Conservation (phyloP, 2,329 filamentous ascomycete genomes). For the Periconia digitata region DNA sequence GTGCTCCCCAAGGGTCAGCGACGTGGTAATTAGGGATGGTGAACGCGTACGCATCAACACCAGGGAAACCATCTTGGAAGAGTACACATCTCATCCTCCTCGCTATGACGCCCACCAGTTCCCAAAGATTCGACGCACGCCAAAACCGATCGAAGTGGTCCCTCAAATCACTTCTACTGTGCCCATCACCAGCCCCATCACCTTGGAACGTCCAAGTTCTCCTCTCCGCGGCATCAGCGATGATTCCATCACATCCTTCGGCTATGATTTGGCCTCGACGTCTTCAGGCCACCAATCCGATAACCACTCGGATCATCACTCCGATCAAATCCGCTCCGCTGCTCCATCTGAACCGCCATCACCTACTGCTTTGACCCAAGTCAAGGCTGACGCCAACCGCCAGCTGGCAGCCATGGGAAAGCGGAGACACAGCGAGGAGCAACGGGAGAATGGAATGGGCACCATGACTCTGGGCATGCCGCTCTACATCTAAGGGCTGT, state of each 20-base stretch:
- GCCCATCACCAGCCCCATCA: constrained; percentile 2
- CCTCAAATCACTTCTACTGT: constrained; percentile 3
- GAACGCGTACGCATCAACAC: constrained; percentile 49
- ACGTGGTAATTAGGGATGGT: constrained; percentile 48
- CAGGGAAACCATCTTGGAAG: constrained; percentile 45
- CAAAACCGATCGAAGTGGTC: constrained; percentile 7
- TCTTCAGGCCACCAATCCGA: constrained; percentile 22
- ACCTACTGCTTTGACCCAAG: constrained; percentile 22
- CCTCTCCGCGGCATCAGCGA: constrained; percentile 33
- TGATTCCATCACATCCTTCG: constrained; percentile 34
- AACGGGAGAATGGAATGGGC: constrained; percentile 19
- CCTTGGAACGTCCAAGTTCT: constrained; percentile 23
- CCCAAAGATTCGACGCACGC: constrained; percentile 21
- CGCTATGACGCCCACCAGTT: constrained; percentile 47
- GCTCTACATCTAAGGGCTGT: not conserved
- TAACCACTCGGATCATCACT: not conserved
- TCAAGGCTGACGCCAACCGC: constrained; percentile 26
- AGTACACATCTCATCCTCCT: constrained; percentile 48
- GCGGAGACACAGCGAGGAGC: constrained; percentile 21
- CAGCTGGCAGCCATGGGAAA: constrained; percentile 22
- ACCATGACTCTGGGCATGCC: constrained; percentile 19
- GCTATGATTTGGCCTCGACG: constrained; percentile 31
- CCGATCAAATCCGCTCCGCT: constrained; percentile 21
- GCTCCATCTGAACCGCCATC: constrained; percentile 30
- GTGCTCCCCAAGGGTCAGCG: constrained; percentile 48